phyloP scores from a whole-genome alignment of 73 alveolate species.

The Paramecium biaurelia region DNA sequence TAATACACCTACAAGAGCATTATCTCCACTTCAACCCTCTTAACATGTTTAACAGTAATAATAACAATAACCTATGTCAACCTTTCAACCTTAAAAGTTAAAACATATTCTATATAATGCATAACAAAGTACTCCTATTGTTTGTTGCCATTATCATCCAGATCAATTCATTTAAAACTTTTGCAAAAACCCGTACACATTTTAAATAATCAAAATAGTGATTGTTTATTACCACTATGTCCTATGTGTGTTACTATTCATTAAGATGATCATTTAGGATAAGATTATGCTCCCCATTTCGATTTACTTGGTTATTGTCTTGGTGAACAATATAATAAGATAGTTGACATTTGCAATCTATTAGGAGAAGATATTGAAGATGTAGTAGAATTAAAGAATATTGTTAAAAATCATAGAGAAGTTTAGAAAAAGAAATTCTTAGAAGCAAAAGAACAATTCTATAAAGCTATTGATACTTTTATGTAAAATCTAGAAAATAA shows the following conservation, averaged over 20 bases:
- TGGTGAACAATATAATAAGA: background rate
- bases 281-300: background rate
- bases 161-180: background rate
- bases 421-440: background rate
- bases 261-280: background rate
- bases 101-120: background rate
- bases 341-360: background rate
- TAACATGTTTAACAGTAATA: background rate
- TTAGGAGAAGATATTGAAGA: background rate
- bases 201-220: background rate
- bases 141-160: background rate
- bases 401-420: constrained; percentile 20
- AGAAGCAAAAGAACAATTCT: constrained; percentile 28
- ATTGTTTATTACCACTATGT: background rate
- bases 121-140: background rate
- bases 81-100: background rate
- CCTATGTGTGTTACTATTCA: constrained; percentile 6
- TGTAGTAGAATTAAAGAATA: background rate
- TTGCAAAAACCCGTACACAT: background rate
- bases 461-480: background rate
- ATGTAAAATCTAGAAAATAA: background rate
- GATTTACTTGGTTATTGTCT: constrained; percentile 5
- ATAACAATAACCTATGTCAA: background rate
- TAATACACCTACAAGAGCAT: background rate
- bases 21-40: background rate